Evolutionary conservation across 2,329 filamentous ascomycete species (phyloP).

Genomic region (Penicillium occitanis): DNA sequence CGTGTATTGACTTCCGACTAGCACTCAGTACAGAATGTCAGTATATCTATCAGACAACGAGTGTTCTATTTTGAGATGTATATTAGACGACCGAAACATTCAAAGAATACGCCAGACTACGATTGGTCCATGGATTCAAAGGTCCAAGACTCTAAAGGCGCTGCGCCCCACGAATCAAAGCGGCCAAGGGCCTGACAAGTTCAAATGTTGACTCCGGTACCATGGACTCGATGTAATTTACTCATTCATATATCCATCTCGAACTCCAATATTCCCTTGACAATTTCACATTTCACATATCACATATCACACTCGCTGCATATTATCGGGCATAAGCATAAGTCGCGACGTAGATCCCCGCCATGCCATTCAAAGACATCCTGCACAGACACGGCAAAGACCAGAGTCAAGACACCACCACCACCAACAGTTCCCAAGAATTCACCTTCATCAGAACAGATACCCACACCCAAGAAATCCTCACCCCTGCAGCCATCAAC

Average conservation of each 20-base stretch:
- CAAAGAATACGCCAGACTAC: not conserved
- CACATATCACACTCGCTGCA: not conserved
- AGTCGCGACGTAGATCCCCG: slow-evolving; percentile 18
- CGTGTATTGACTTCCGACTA: not conserved
- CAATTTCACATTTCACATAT: no score
- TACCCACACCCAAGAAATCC: slow-evolving; percentile 74
- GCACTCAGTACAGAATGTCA: not conserved
- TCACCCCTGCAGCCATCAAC: slow-evolving; percentile 64
- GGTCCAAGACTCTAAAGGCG: slow-evolving; percentile 1
- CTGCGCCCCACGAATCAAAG: slow-evolving; percentile 14
- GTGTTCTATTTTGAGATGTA: not conserved
- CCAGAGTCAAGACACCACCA: slow-evolving; percentile 17
- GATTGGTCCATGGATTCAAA: not conserved
- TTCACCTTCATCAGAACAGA: slow-evolving; percentile 86
- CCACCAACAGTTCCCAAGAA: slow-evolving; percentile 28
- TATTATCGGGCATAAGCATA: not conserved
- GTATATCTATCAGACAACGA: not conserved
- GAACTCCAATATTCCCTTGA: not conserved
- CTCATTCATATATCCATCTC: not conserved
- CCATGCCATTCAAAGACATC: slow-evolving; percentile 61
- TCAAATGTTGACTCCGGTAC: not conserved
- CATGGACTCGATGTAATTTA: not conserved
- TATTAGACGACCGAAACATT: not conserved
- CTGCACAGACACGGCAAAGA: slow-evolving; percentile 62
- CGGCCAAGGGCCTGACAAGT: not conserved